phyloP scores from a whole-genome alignment of 2,329 filamentous ascomycete genomes.

The Talaromyces sp. region DNA sequence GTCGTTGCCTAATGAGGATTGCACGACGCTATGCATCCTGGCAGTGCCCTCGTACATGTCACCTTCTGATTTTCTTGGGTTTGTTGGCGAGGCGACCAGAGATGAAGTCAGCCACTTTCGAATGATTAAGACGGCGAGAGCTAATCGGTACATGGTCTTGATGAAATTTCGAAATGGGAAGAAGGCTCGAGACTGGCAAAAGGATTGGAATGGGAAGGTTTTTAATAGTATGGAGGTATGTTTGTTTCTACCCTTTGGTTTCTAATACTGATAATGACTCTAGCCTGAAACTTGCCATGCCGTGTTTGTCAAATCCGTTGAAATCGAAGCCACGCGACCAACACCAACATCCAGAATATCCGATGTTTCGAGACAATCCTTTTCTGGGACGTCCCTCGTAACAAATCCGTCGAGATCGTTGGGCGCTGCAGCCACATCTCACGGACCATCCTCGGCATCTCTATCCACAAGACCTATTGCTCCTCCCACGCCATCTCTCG shows the following conservation, averaged over 20 bases:
- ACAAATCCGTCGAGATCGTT: conserved; percentile 4
- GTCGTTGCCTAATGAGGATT: conserved; percentile 48
- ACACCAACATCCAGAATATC: not conserved
- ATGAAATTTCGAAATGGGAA: conserved; percentile 81
- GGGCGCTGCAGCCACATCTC: conserved; percentile 13
- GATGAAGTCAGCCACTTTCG: conserved; percentile 87
- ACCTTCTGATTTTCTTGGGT: conserved; percentile 83
- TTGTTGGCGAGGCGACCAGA: conserved; percentile 81
- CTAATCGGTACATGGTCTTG: conserved; percentile 90
- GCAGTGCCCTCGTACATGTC: conserved; percentile 93
- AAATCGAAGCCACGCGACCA: conserved; percentile 60
- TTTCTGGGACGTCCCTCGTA: conserved; percentile 12
- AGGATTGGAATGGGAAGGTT: conserved; percentile 83
- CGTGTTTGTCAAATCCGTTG: conserved; percentile 88
- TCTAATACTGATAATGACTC: conserved; percentile 6
- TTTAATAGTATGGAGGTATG: conserved; percentile 86
- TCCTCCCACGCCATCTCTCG: conserved; percentile 72
- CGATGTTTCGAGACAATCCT: conserved; percentile 7
- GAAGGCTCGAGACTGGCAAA: conserved; percentile 72
- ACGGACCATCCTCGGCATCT: conserved; percentile 33
- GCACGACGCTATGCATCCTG: conserved; percentile 85
- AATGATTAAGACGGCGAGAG: conserved; percentile 81
- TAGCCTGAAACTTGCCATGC: conserved; percentile 91
- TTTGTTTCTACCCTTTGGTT: conserved; percentile 12
- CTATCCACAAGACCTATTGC: conserved; percentile 58